phyloP scores from a whole-genome alignment of 2,329 filamentous ascomycete genomes.

The Cladosporium sp. region DNA sequence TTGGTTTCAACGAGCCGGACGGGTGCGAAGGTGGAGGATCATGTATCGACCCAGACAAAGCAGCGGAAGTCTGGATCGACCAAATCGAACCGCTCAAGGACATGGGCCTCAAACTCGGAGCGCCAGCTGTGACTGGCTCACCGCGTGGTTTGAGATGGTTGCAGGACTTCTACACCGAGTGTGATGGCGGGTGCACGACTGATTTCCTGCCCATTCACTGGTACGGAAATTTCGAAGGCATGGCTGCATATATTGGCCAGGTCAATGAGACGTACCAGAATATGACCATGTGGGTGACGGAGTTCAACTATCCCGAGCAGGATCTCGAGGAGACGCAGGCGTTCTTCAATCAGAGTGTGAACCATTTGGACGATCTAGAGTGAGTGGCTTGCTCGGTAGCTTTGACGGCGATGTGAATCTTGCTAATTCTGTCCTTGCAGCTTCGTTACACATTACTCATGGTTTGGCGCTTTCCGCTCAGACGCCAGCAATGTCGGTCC shows the following conservation, averaged over 20 bases:
- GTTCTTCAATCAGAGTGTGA: slow-evolving; percentile 63
- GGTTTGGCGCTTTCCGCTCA: slow-evolving; percentile 70
- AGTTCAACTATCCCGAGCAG: slow-evolving; percentile 61
- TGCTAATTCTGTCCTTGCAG: slow-evolving; percentile 19
- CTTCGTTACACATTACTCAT: slow-evolving; percentile 64
- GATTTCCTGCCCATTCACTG: slow-evolving; percentile 51
- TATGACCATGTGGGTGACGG: slow-evolving; percentile 69
- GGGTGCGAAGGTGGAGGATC: slow-evolving; percentile 57
- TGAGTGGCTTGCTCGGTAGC: slow-evolving; percentile 29
- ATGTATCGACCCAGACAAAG: slow-evolving; percentile 53
- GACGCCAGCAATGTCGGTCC: slow-evolving; percentile 67
- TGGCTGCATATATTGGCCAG: slow-evolving; percentile 62
- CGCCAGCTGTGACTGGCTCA: slow-evolving; percentile 65
- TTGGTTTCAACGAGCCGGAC: slow-evolving; percentile 80
- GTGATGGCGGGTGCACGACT: slow-evolving; percentile 40
- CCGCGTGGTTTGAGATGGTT: slow-evolving; percentile 62
- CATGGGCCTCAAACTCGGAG: slow-evolving; percentile 60
- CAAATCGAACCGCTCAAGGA: slow-evolving; percentile 66
- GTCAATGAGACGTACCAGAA: slow-evolving; percentile 47
- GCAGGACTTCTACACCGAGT: slow-evolving; percentile 59
- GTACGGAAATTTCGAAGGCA: slow-evolving; percentile 62
- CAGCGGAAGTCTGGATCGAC: slow-evolving; percentile 64
- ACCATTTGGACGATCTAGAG: slow-evolving; percentile 61
- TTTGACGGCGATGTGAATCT: background rate
- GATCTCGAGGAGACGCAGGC: slow-evolving; percentile 53